phyloP scores from a whole-genome alignment of 305 asterid genomes.

The Petunia hybrid region DNA sequence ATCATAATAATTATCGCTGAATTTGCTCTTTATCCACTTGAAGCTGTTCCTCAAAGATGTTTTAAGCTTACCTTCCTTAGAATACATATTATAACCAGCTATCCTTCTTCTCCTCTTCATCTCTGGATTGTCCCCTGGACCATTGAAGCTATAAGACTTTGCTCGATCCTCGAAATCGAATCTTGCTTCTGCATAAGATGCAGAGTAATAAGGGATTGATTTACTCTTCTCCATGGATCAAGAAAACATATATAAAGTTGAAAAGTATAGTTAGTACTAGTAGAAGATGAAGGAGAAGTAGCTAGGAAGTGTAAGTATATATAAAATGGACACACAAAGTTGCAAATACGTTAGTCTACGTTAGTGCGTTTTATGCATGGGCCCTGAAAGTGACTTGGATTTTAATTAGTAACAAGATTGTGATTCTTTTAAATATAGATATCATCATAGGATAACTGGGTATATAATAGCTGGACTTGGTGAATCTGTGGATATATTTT shows the following conservation, averaged over 20 bases:
- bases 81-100: conserved; percentile 76
- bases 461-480: conserved; percentile 20
- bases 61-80: conserved; percentile 81
- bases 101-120: conserved; percentile 73
- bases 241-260: conserved; percentile 19
- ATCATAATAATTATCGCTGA: conserved; percentile 55
- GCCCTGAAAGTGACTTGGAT: conserved; percentile 57
- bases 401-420: conserved; percentile 30
- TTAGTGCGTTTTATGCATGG: conserved; percentile 63
- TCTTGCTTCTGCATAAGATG: conserved; percentile 73
- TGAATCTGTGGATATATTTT: not conserved
- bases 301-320: not conserved
- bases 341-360: conserved; percentile 48
- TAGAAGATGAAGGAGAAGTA: conserved; percentile 33
- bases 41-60: conserved; percentile 75
- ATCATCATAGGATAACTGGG: not conserved
- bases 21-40: conserved; percentile 91
- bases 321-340: conserved; percentile 5
- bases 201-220: conserved; percentile 74
- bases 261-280: not conserved
- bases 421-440: not conserved
- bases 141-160: conserved; percentile 83
- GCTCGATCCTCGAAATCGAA: conserved; percentile 69
- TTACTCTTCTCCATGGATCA: conserved; percentile 72
- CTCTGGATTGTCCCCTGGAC: conserved; percentile 72